phyloP scores from a whole-genome alignment of 2,329 filamentous ascomycete genomes.

The Fusarium euwallaceae region DNA sequence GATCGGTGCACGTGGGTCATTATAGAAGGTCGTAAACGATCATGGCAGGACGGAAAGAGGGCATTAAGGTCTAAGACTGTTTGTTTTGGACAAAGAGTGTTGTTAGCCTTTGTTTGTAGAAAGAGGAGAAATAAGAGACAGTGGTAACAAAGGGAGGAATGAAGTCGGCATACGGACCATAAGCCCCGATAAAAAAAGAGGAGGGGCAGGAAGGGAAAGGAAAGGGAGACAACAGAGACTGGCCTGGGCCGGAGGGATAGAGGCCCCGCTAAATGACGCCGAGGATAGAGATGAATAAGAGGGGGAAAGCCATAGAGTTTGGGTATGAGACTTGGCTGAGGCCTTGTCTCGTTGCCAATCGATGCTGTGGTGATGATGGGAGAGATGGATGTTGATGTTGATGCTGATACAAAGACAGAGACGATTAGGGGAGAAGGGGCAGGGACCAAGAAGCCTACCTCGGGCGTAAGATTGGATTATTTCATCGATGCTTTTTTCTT shows the following conservation, averaged over 20 bases:
- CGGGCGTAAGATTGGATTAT: slow-evolving; percentile 13
- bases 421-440: slow-evolving; percentile 5
- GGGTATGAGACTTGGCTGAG: slow-evolving; percentile 24
- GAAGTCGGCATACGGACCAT: slow-evolving; percentile 41
- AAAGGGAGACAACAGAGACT: slow-evolving; percentile 30
- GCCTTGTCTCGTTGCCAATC: slow-evolving; percentile 37
- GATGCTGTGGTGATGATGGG: slow-evolving; percentile 21
- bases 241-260: slow-evolving; percentile 22
- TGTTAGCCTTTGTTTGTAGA: slow-evolving; percentile 40
- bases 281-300: slow-evolving; percentile 10
- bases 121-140: slow-evolving; percentile 19
- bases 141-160: slow-evolving; percentile 41
- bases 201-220: slow-evolving; percentile 37
- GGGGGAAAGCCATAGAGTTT: slow-evolving; percentile 11
- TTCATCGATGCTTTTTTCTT: neutral
- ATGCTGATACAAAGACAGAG: slow-evolving; percentile 26
- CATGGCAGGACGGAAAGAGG: slow-evolving; percentile 43
- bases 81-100: slow-evolving; percentile 33
- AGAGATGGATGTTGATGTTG: slow-evolving; percentile 27
- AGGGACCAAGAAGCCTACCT: slow-evolving; percentile 23
- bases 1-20: slow-evolving; percentile 44
- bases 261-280: slow-evolving; percentile 27
- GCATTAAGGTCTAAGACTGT: slow-evolving; percentile 47
- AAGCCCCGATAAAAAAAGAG: slow-evolving; percentile 43
- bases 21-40: slow-evolving; percentile 47